These are phyloP conservation scores for Lasiodiplodia gonubiensis DNA, from an alignment of 2,329 filamentous ascomycete genomes.

Conservation along the genomic window DNA sequence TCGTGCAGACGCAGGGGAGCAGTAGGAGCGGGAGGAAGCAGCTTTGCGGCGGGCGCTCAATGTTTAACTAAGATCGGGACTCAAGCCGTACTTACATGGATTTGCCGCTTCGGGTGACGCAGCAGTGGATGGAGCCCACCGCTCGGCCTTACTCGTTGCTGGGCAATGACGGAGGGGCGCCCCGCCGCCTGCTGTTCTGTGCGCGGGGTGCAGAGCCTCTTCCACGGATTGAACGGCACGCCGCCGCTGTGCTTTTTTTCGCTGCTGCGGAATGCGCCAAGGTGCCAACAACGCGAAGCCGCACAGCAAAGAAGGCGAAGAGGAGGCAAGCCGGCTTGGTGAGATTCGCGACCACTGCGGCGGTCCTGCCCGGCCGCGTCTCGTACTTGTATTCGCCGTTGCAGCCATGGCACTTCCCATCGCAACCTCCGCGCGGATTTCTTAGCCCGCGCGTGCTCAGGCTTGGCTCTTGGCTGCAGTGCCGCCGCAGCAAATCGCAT, in stretches of 20 bases:
- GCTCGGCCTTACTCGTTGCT: constrained; percentile 24
- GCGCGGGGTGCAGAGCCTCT: constrained; percentile 23
- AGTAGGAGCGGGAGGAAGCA: neutral
- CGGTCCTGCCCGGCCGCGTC: neutral
- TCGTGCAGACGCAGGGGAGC: constrained; percentile 1
- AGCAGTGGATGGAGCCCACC: constrained; percentile 15
- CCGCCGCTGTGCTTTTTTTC: neutral
- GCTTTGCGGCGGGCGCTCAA: constrained; percentile 2
- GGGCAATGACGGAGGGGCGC: constrained; percentile 19
- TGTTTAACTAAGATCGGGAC: constrained; percentile 19
- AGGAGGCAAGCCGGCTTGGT: constrained; percentile 16
- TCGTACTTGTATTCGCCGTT: constrained; percentile 14
- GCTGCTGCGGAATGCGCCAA: neutral
- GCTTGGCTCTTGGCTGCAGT: constrained; percentile 18
- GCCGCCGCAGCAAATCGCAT: constrained; percentile 5
- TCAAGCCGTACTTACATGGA: constrained; percentile 20
- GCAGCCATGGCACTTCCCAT: neutral
- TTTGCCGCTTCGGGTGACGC: constrained; percentile 24
- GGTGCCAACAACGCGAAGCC: neutral
- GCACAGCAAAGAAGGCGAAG: constrained; percentile 16
- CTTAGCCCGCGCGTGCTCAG: constrained; percentile 13
- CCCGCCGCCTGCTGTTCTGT: constrained; percentile 21
- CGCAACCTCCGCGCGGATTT: constrained; percentile 12
- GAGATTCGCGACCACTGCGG: constrained; percentile 11
- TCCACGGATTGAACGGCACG: constrained; percentile 10